These are phyloP conservation scores for Tricholoma matsutake DNA, from an alignment of 768 basidiomycete species.

Conservation along the genomic window DNA sequence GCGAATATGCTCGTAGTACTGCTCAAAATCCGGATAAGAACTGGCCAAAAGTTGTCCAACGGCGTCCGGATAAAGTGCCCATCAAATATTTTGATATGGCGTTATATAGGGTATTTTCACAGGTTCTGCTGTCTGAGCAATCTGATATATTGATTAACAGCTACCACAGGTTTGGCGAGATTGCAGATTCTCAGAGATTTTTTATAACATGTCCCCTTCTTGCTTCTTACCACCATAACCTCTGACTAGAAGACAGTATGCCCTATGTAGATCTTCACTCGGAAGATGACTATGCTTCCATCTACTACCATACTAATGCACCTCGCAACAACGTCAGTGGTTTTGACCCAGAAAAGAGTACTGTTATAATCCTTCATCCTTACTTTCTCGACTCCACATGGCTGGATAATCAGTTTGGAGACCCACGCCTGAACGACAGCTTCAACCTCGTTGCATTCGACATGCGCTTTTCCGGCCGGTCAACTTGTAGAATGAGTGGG, in stretches of 20 bases:
- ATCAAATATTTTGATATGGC: too few relatives aligned
- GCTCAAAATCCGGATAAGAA: too few relatives aligned
- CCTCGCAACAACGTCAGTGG: slow-evolving; percentile 55
- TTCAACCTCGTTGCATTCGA: slow-evolving; percentile 80
- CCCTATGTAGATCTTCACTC: slow-evolving; percentile 67
- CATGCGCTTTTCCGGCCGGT: slow-evolving; percentile 60
- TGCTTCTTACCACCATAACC: slow-evolving; percentile 5
- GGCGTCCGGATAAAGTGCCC: too few relatives aligned
- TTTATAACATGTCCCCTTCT: neutral
- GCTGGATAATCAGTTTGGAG: slow-evolving; percentile 64
- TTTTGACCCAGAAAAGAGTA: slow-evolving; percentile 64
- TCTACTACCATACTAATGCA: slow-evolving; percentile 72
- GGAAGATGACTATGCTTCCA: slow-evolving; percentile 62
- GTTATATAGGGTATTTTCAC: too few relatives aligned
- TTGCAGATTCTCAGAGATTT: too few relatives aligned
- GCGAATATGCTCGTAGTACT: too few relatives aligned
- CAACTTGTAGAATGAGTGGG: slow-evolving; percentile 48
- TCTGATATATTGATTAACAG: too few relatives aligned
- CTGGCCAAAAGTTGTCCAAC: too few relatives aligned
- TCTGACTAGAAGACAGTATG: slow-evolving; percentile 36
- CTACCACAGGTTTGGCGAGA: neutral
- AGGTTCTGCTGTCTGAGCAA: too few relatives aligned
- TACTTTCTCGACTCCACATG: slow-evolving; percentile 67
- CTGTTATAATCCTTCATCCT: slow-evolving; percentile 67
- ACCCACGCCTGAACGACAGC: slow-evolving; percentile 51